Evolutionary conservation across 2,329 filamentous ascomycete species (phyloP).

Genomic region (Blumeria hordei): DNA sequence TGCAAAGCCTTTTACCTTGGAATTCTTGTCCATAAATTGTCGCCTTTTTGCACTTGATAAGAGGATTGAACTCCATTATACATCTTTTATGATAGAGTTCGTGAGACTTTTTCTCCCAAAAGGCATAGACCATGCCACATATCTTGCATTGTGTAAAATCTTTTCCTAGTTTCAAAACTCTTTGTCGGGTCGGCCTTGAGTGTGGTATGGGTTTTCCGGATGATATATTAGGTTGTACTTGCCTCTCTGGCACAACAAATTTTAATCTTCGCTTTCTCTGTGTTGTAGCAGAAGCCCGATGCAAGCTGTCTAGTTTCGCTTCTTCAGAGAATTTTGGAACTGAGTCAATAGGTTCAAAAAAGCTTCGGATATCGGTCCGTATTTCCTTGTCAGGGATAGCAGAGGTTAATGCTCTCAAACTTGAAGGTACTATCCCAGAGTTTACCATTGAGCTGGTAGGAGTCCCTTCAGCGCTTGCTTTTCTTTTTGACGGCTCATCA

Average conservation of each 20-base stretch:
- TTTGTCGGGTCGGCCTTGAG: not conserved
- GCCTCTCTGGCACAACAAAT: not conserved
- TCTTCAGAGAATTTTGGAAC: not conserved
- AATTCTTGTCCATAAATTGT: not conserved
- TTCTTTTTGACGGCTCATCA: conserved; percentile 6
- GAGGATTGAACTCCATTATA: not conserved
- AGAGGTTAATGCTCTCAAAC: not conserved
- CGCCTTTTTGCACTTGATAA: not conserved
- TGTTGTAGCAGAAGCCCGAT: not conserved
- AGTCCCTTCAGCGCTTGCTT: conserved; percentile 5
- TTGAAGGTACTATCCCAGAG: not conserved
- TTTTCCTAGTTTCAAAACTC: not conserved
- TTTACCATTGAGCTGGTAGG: not conserved
- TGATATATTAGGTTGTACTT: not conserved
- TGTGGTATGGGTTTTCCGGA: not conserved
- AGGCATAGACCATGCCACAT: not conserved
- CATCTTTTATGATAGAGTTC: not conserved
- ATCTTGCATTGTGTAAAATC: not conserved
- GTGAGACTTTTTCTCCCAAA: not conserved
- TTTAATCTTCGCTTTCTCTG: not conserved
- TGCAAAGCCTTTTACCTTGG: not conserved
- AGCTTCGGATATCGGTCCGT: not conserved
- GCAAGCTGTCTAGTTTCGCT: not conserved
- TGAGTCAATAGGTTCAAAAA: conserved; percentile 5
- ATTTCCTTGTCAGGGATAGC: not conserved